Base-by-base conservation (phyloP, 2,329 filamentous ascomycete species). In the Diaporthe citrichinensis region DNA sequence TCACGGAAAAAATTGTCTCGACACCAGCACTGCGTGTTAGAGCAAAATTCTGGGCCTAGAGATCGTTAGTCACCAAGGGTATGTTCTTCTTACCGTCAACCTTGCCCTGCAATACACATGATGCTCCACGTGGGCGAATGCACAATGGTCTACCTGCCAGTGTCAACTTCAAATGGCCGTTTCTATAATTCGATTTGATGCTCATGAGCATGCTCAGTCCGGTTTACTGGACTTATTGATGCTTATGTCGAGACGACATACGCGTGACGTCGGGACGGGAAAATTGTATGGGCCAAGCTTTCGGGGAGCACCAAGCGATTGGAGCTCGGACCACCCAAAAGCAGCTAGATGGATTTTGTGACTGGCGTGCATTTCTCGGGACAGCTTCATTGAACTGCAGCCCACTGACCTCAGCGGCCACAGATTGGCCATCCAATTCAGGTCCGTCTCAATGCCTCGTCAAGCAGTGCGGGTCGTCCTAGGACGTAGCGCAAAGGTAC, bases 401-500 rank as follows among this genome's bases (percentile, higher is more conserved):
- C 46, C 36, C 34, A 73, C 8, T 51, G 36, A 28, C 36, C 36
- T 17, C 61, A 53, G 36, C 46, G 58, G 71, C 41, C 59, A n/a
- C 71, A 61, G 28, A 59, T 36, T 57, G 44, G 31, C 34, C 58
- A 53, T 12, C 4, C 34, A 34, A 36, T 36, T 2, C 58, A 41
- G 71, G 58, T 44, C 53, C 61, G 58, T 44, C 44, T 55, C 75
- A 68, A 76, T 76, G 75, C 75, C 75, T 71, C 73, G 75, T 46
- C 75, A 76, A 75, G 75, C 69, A 69, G 75, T 71, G 69, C 75
- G 75, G 49, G 61, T 76, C 75, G 75, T 75, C 75, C 75, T 76
- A 73, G 75, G 75, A 75, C 75, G 75, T 4, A 65, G 75, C 69
- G 69, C 73, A 68, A 59, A 55, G 44, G 36, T 62, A 51, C 7